These are phyloP conservation scores for Cutaneotrichosporon sp. DNA, from an alignment of 1,284 basidiomycete species.

Conservation along the genomic window DNA sequence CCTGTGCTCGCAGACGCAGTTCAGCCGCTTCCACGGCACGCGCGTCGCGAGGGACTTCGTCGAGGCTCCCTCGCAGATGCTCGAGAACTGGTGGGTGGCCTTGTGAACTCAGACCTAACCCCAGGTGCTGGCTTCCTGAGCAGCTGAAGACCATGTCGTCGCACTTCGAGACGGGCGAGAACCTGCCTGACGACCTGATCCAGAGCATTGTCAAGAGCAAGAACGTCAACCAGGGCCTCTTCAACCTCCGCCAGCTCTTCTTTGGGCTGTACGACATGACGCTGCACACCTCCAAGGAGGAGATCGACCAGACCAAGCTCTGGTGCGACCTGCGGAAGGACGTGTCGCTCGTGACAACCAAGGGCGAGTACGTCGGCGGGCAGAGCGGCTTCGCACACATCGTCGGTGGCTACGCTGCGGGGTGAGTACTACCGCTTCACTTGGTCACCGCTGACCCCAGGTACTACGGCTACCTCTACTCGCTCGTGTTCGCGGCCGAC, in stretches of 20 bases:
- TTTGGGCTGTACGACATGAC: slow-evolving; percentile 28
- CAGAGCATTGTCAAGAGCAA: slow-evolving; percentile 27
- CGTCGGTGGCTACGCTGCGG: slow-evolving; percentile 21
- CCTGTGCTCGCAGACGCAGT: slow-evolving; percentile 69
- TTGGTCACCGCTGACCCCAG: slow-evolving; percentile 5
- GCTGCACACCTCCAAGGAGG: slow-evolving; percentile 28
- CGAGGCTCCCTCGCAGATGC: slow-evolving; percentile 84
- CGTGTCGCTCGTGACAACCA: slow-evolving; percentile 22
- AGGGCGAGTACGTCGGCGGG: slow-evolving; percentile 26
- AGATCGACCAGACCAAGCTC: slow-evolving; percentile 26
- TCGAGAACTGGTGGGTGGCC: slow-evolving; percentile 71
- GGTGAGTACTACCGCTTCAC: not conserved
- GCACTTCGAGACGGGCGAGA: slow-evolving; percentile 27
- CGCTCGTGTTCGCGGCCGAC: slow-evolving; percentile 26
- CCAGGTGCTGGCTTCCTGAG: slow-evolving; percentile 26
- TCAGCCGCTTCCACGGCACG: slow-evolving; percentile 76
- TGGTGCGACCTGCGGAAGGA: slow-evolving; percentile 27
- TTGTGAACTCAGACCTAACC: not conserved
- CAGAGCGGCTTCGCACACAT: slow-evolving; percentile 26
- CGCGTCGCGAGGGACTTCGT: slow-evolving; percentile 66
- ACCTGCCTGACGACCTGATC: slow-evolving; percentile 25
- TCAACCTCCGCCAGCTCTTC: slow-evolving; percentile 30
- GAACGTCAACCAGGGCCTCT: slow-evolving; percentile 26
- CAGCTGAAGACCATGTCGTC: slow-evolving; percentile 29
- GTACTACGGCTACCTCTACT: slow-evolving; percentile 28